A percentile compares a stretch with the other conserved stretches of the same genome.
These are phyloP conservation scores for Erodium trifolium DNA, from an alignment of 441 rosid genomes.

Conservation along the genomic window DNA sequence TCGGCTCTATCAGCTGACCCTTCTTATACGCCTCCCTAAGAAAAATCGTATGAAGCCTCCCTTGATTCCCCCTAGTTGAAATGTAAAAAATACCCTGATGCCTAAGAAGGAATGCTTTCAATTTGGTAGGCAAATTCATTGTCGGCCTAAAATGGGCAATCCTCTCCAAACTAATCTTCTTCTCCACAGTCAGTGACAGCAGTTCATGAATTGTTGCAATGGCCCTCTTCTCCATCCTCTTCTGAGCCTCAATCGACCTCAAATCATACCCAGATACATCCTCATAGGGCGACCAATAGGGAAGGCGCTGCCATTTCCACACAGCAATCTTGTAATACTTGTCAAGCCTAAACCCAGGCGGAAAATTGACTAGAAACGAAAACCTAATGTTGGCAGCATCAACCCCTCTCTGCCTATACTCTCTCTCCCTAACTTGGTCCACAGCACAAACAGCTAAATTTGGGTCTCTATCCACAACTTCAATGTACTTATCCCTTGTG, in stretches of 20 bases:
- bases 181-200: conserved; percentile 70
- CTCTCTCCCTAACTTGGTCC: conserved; percentile 66
- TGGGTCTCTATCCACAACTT: conserved; percentile 57
- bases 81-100: conserved; percentile 78
- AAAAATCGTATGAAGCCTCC: conserved; percentile 67
- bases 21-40: conserved; percentile 80
- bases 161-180: conserved; percentile 85
- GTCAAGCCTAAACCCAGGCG: conserved; percentile 71
- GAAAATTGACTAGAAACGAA: conserved; percentile 55
- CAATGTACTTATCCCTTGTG: conserved; percentile 72
- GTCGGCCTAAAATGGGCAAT: conserved; percentile 75
- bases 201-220: conserved; percentile 72
- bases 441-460: conserved; percentile 47
- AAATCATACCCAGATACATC: conserved; percentile 60
- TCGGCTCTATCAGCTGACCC: conserved; percentile 49
- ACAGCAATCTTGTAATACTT: conserved; percentile 60
- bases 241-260: conserved; percentile 36
- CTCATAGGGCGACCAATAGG: conserved; percentile 65
- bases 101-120: conserved; percentile 76
- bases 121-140: conserved; percentile 62
- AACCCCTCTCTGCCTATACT: conserved; percentile 52
- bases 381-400: conserved; percentile 42
- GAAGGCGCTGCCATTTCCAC: conserved; percentile 73
- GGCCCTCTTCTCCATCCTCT: conserved; percentile 56
- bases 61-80: conserved; percentile 81